Evolutionary conservation across 345 rosid genomes (phyloP), one percentile per base, ranked within the genome.

Genomic region (Hypericum perforatum): DNA sequence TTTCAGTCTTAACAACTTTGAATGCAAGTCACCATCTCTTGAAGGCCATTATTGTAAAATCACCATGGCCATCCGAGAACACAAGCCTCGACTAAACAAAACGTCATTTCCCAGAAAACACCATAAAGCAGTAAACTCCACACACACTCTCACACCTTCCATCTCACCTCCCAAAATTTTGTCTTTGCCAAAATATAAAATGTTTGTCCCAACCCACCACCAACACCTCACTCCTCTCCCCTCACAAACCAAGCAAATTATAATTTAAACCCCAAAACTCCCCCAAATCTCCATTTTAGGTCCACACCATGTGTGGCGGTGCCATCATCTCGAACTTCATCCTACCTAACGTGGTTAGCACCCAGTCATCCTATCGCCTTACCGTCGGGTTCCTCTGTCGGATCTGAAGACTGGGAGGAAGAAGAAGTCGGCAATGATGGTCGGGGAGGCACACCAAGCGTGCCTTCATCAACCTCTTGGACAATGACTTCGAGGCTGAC

Each of bases 301-400:
- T 22, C 32, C 6, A 52, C 46, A 68, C 57, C 85, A 92, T 92
- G 98, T 92, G 98, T 81, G 98, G 98, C 73, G 98, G 98, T 63
- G 90, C 98, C 16, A 83, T 88, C 41, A 92, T 92, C 68, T 78
- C 96, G 65, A 94, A 71, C 55, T 80, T 80, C 66, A 73, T 85
- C 3, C 69, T 82, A 46, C 71, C 81, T 43, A 7, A 36, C 13
- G 16, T 39, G 37, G 57, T 53, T 3, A 65, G 49, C 9, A 43
- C 49, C 7, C 51, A 55, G 22, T 62, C 54, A 41, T 53, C 82
- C 5, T 62, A 71, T 65, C 70, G 75, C 7, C 65, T 81, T 42
- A 80, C 84, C n/a, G 63, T 82, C 16, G 94, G 80, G 48, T 74
- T 59, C 16, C 64, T 82, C 5, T 92, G 98, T 82, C 92, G 57